These are phyloP conservation scores for Huntiella omanensis DNA, from an alignment of 2,329 filamentous ascomycete genomes.

Conservation along the genomic window DNA sequence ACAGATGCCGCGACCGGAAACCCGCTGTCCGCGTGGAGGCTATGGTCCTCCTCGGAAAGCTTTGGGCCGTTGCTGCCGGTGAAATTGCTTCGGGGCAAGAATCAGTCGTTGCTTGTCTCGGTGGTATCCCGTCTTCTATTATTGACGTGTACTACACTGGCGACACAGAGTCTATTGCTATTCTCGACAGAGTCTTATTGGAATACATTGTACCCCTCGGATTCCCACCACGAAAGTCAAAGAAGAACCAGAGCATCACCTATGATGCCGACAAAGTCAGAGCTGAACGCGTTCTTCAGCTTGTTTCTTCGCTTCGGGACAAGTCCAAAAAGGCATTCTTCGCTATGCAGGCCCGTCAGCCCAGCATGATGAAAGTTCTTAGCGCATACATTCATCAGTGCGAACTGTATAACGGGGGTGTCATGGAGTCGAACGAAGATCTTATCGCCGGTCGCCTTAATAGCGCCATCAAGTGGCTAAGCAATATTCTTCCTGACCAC, in stretches of 20 bases:
- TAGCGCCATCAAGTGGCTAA: conserved; percentile 53
- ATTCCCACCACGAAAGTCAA: conserved; percentile 54
- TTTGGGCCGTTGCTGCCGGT: conserved; percentile 86
- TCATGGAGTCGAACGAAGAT: conserved; percentile 53
- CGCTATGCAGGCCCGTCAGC: conserved; percentile 61
- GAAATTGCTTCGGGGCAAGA: conserved; percentile 75
- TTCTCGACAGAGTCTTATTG: conserved; percentile 69
- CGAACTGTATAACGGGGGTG: conserved; percentile 76
- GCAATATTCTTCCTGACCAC: conserved; percentile 58
- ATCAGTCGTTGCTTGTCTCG: conserved; percentile 52
- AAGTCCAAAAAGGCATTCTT: conserved; percentile 78
- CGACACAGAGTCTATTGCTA: conserved; percentile 64
- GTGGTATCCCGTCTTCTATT: conserved; percentile 66
- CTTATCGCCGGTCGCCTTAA: conserved; percentile 52
- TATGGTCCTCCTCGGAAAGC: conserved; percentile 63
- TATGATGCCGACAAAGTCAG: conserved; percentile 56
- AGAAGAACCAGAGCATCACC: conserved; percentile 27
- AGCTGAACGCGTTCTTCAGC: conserved; percentile 63
- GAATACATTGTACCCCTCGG: conserved; percentile 78
- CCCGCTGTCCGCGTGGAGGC: conserved; percentile 66
- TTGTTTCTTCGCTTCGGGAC: conserved; percentile 60
- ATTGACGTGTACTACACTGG: conserved; percentile 83
- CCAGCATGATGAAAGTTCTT: conserved; percentile 53
- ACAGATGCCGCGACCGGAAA: conserved; percentile 75
- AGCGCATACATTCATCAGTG: conserved; percentile 65